Base-by-base conservation (phyloP, 345 rosid species). In the Euphorbia lathyris region DNA sequence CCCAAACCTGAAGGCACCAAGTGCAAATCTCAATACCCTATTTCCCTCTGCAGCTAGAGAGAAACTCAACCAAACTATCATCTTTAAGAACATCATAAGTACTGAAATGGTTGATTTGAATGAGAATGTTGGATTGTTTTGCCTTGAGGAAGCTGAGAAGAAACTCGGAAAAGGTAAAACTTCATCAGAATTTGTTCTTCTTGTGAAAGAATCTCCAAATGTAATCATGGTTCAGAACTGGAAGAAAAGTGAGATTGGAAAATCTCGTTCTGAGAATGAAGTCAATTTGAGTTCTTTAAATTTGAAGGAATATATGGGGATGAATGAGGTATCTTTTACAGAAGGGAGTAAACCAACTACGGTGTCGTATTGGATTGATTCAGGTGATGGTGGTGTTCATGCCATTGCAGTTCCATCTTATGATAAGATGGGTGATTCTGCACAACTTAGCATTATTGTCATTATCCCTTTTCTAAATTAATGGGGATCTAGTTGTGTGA, bases 341-440 rank as follows among this genome's bases (percentile, higher is more conserved):
- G 61, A 73, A 43, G 86, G 82, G 12, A 83, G 79, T 16, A 72
- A 74, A 52, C 85, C 78, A 8, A 71, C 63, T 45, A 66, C 17
- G 5, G 86, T 75, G 58, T 77, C 92, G 0, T 62, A 81, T 40
- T 91, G 96, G 97, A 43, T 86, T 69, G 87, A 85, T 9, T 78
- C 79, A 9, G 53, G 58, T 5, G 58, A 32, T 0, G 71, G 69
- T 48, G 94, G 89, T 50, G 47, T 87, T 3, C 43, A 40, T 60
- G 84, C 83, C 38, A 59, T 85, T 65, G 81, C 81, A 48, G 25
- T 80, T 51, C 84, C 84, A 12, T 67, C 76, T 64, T 48, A 71
- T 0, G 5, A 12, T n/a, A 72, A 65, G 40, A 1, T 40, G 43
- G 71, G 27, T 16, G 43, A 26, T 23, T 30, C 56, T 29, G 65